Percentiles rank a stretch among this genome's conserved stretches.
Evolutionary conservation across 805 yeast genomes (phyloP).

Genomic region (Teunomyces gatunensis): DNA sequence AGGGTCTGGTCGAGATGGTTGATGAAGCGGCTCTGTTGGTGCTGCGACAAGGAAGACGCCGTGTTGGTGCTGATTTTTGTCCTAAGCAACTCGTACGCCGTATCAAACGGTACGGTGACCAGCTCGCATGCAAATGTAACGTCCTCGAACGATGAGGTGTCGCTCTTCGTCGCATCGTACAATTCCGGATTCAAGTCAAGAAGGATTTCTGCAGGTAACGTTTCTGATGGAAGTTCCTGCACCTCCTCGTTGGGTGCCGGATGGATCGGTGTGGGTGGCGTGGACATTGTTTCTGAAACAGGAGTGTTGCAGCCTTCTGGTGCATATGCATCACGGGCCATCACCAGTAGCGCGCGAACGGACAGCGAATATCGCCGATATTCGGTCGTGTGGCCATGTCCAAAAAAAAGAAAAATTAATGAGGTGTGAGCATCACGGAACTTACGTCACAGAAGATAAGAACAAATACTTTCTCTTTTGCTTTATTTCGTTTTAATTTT

Average conservation of each 20-base stretch:
- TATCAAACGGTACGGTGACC: conserved; percentile 30
- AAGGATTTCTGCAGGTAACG: conserved; percentile 5
- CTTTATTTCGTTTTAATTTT: background rate
- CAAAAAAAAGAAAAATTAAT: too few relatives aligned
- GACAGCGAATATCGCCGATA: background rate
- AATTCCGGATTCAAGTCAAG: conserved; percentile 42
- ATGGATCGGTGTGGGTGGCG: conserved; percentile 36
- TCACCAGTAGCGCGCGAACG: background rate
- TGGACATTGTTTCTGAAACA: conserved; percentile 8
- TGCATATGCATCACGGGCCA: background rate
- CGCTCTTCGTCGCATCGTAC: conserved; percentile 15
- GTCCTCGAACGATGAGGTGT: conserved; percentile 2
- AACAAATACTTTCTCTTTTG: background rate
- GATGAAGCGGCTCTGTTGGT: conserved; percentile 56
- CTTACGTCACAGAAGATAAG: conserved; percentile 2
- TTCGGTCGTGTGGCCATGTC: background rate
- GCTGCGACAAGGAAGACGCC: background rate
- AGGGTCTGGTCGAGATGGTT: conserved; percentile 54
- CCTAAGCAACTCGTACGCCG: conserved; percentile 17
- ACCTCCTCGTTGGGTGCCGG: conserved; percentile 36
- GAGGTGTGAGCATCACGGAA: background rate
- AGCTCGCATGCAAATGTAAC: conserved; percentile 7
- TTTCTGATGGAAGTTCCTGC: conserved; percentile 22
- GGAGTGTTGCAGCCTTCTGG: background rate
- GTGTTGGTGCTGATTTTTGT: conserved; percentile 9